A percentile compares a stretch with the other conserved stretches of the same genome.
Conservation (phyloP, 2,329 filamentous ascomycete genomes). For the Alternaria atra region DNA sequence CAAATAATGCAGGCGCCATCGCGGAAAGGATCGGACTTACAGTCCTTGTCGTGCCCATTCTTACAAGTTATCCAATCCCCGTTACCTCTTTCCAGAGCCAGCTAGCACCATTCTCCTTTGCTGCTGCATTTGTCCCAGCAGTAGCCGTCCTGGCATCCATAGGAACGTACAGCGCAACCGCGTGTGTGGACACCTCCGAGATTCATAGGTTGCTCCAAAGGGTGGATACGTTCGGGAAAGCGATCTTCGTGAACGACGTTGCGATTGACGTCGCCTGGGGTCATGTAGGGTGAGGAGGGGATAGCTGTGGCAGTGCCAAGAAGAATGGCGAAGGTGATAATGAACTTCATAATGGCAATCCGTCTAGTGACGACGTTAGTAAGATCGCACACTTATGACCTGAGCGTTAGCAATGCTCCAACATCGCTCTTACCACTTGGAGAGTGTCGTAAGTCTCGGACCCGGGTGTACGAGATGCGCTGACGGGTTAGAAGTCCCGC, state of each 20-base stretch:
- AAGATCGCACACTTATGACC: no score
- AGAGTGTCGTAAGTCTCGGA: not conserved
- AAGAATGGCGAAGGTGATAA: not conserved
- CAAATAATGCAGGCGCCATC: not conserved
- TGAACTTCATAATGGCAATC: conserved; percentile 4
- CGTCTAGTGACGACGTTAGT: not conserved
- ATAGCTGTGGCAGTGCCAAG: not conserved
- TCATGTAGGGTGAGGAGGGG: not conserved
- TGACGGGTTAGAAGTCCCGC: no score
- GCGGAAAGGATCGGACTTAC: no score
- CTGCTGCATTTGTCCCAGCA: not conserved
- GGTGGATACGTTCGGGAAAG: not conserved
- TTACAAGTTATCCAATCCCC: not conserved
- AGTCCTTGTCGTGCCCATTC: not conserved
- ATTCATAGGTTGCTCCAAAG: not conserved
- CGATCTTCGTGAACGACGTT: no score
- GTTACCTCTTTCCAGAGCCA: rapidly evolving
- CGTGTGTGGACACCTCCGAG: not conserved
- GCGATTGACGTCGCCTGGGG: no score
- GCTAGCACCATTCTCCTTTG: not conserved
- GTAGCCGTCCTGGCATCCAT: not conserved
- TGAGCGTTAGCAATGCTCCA: not conserved
- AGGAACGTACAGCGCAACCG: not conserved
- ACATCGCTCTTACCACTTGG: not conserved
- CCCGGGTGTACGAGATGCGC: not conserved